phyloP scores from a whole-genome alignment of 2,329 filamentous ascomycete genomes.

The Colletotrichum aenigma region DNA sequence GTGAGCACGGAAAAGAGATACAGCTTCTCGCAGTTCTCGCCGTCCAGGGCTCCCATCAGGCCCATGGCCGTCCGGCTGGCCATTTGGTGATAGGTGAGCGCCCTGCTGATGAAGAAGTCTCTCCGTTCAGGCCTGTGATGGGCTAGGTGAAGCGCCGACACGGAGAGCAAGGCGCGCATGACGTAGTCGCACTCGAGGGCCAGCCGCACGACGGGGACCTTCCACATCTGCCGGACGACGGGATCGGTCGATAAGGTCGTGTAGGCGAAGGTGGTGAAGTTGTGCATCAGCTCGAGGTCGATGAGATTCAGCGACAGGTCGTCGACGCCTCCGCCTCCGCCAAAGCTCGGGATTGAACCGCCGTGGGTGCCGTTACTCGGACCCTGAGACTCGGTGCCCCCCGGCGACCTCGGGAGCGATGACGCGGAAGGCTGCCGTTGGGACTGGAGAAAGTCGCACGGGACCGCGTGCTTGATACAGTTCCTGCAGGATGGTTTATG shows the following conservation, averaged over 20 bases:
- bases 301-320: constrained; percentile 37
- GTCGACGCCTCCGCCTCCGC: constrained; percentile 17
- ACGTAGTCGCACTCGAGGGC: constrained; percentile 53
- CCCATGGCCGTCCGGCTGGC: constrained; percentile 21
- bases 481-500: constrained; percentile 28
- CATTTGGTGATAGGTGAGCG: constrained; percentile 21
- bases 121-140: constrained; percentile 38
- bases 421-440: constrained; percentile 11
- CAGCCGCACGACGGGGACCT: constrained; percentile 48
- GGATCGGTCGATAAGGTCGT: constrained; percentile 48
- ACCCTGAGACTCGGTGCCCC: not conserved
- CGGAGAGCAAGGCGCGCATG: constrained; percentile 52
- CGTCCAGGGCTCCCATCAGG: constrained; percentile 18
- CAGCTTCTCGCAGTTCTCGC: constrained; percentile 26
- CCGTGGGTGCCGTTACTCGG: not conserved
- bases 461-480: constrained; percentile 30
- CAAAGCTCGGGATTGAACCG: not conserved
- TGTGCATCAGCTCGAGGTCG: constrained; percentile 58
- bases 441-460: constrained; percentile 27
- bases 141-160: constrained; percentile 55
- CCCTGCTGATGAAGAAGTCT: constrained; percentile 37
- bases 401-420: constrained; percentile 5
- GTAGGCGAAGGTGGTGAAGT: constrained; percentile 54
- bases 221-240: constrained; percentile 48
- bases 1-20: constrained; percentile 36